phyloP scores from a whole-genome alignment of 1,139 yeast species.

The Arxiozyma slooffiae region DNA sequence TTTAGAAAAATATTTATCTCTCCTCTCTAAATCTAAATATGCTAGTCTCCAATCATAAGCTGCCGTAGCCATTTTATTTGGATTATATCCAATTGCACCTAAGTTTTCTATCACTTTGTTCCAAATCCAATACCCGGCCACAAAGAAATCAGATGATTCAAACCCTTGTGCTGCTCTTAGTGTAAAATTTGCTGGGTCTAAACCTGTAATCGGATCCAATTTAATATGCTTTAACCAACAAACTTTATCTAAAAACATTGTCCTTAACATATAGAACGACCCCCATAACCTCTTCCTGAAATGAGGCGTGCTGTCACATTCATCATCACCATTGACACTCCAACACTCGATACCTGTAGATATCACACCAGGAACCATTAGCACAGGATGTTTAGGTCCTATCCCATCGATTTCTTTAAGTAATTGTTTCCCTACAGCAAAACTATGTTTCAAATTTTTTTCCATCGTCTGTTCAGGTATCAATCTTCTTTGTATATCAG shows the following conservation, averaged over 20 bases:
- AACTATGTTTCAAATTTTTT: conserved; percentile 71
- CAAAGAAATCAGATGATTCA: conserved; percentile 92
- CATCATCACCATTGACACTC: conserved; percentile 65
- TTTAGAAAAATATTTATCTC: conserved; percentile 78
- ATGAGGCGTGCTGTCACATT: conserved; percentile 76
- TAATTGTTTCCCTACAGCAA: conserved; percentile 76
- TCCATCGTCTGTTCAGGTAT: conserved; percentile 42
- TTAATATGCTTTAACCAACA: conserved; percentile 91
- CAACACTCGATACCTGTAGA: conserved; percentile 93
- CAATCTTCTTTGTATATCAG: conserved; percentile 39
- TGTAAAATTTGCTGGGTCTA: conserved; percentile 76
- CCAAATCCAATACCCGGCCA: conserved; percentile 99
- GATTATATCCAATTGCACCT: conserved; percentile 89
- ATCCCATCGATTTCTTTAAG: conserved; percentile 40
- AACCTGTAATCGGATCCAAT: conserved; percentile 83
- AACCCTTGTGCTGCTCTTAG: conserved; percentile 91
- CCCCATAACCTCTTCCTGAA: conserved; percentile 95
- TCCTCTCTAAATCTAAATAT: conserved; percentile 71
- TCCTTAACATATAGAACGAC: conserved; percentile 83
- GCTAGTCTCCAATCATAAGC: conserved; percentile 95
- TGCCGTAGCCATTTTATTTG: conserved; percentile 82
- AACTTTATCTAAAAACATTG: conserved; percentile 82
- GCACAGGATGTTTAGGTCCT: conserved; percentile 60
- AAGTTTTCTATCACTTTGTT: conserved; percentile 84
- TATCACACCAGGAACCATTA: conserved; percentile 92